Percentiles rank a stretch among this genome's conserved stretches.
These are phyloP conservation scores for Lachancea dasiensis DNA, from an alignment of 805 yeast species.

Conservation along the genomic window DNA sequence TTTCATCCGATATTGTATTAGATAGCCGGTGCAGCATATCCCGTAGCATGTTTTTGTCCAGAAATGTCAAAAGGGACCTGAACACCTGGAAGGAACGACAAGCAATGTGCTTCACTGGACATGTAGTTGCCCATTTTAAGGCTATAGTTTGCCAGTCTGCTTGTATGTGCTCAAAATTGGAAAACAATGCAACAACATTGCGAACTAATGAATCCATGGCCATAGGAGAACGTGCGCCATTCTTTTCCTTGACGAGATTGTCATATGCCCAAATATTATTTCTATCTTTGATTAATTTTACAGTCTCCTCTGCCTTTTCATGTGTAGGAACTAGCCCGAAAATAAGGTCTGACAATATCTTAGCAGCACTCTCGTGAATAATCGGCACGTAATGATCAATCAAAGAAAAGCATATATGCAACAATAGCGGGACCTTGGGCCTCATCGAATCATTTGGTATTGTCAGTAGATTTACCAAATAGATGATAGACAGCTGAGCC, in stretches of 20 bases:
- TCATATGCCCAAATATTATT: slow-evolving; percentile 74
- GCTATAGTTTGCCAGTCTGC: slow-evolving; percentile 82
- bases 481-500: slow-evolving; percentile 81
- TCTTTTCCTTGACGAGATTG: slow-evolving; percentile 68
- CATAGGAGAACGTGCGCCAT: slow-evolving; percentile 79
- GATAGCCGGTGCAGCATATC: slow-evolving; percentile 93
- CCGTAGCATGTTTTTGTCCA: slow-evolving; percentile 82
- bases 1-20: slow-evolving; percentile 86
- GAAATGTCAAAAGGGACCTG: slow-evolving; percentile 69
- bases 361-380: slow-evolving; percentile 80
- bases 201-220: slow-evolving; percentile 74
- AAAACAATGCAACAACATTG: slow-evolving; percentile 53
- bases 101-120: slow-evolving; percentile 95
- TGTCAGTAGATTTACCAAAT: slow-evolving; percentile 73
- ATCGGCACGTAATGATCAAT: slow-evolving; percentile 81
- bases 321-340: slow-evolving; percentile 52
- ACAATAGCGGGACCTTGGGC: slow-evolving; percentile 58
- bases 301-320: slow-evolving; percentile 50
- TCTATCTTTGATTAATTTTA: slow-evolving; percentile 50
- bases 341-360: slow-evolving; percentile 64
- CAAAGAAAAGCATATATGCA: slow-evolving; percentile 75
- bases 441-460: slow-evolving; percentile 57
- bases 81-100: slow-evolving; percentile 94
- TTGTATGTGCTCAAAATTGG: slow-evolving; percentile 48
- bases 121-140: slow-evolving; percentile 91